phyloP scores from a whole-genome alignment of 2,329 filamentous ascomycete genomes.

The Raffaelea ambrosiae region DNA sequence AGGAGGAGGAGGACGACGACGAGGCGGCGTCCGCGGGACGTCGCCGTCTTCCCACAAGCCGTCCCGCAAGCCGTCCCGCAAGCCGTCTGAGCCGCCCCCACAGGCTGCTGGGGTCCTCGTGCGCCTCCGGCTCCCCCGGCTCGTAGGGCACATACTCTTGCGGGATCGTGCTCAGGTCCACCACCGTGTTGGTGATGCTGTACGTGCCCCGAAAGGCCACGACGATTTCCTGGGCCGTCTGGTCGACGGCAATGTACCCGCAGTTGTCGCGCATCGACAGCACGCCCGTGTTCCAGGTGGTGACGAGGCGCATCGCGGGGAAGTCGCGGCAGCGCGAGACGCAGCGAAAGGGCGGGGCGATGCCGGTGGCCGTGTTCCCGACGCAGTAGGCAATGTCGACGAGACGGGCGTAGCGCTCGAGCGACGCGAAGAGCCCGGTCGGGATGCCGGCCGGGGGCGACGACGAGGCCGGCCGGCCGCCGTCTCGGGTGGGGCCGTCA shows the following conservation, averaged over 20 bases:
- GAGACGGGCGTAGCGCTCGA: constrained; percentile 82
- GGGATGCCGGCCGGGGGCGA: too few species aligned
- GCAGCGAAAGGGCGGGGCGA: constrained; percentile 76
- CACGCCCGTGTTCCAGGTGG: constrained; percentile 83
- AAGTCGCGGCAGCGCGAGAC: constrained; percentile 81
- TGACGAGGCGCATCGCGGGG: constrained; percentile 66
- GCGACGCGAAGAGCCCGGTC: constrained; percentile 50
- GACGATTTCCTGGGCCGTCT: constrained; percentile 51
- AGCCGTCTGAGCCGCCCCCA: too few species aligned
- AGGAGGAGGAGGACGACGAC: too few species aligned
- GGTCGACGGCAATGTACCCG: constrained; percentile 87
- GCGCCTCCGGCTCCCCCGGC: constrained; percentile 31
- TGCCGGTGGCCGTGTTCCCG: constrained; percentile 75
- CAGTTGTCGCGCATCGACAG: constrained; percentile 76
- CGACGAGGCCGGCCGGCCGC: too few species aligned
- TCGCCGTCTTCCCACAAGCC: constrained; percentile 6
- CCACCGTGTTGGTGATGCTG: constrained; percentile 82
- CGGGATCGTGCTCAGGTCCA: constrained; percentile 81
- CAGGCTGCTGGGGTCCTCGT: too few species aligned
- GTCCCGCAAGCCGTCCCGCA: too few species aligned
- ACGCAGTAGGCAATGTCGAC: constrained; percentile 96
- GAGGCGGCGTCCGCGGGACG: not conserved
- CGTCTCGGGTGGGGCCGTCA: too few species aligned
- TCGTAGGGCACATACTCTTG: constrained; percentile 86
- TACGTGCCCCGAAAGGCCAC: constrained; percentile 93